Percentiles rank a stretch among this genome's conserved stretches.
Evolutionary conservation across 768 basidiomycete genomes (phyloP).

Genomic region (Rhodotorula babjevae): DNA sequence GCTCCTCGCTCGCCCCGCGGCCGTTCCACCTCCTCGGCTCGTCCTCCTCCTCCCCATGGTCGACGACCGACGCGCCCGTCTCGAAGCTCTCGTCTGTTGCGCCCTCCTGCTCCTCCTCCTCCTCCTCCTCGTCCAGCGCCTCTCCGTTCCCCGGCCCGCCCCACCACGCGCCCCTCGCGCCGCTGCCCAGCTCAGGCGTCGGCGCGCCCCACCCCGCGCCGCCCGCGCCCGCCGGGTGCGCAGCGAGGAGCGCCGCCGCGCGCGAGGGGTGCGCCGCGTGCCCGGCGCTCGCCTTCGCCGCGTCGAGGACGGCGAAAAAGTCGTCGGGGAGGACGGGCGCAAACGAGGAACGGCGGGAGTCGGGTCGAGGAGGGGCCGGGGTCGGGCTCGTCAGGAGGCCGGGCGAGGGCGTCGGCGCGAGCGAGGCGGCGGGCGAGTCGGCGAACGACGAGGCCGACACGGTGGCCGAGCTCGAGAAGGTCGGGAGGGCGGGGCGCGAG

Average conservation of each 20-base stretch:
- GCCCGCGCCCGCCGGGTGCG: neutral
- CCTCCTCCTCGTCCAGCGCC: neutral
- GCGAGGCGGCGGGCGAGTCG: neutral
- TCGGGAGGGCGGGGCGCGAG: neutral
- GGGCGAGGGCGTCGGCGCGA: neutral
- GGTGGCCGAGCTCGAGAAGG: neutral
- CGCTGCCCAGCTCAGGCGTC: neutral
- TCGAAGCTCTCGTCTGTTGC: neutral
- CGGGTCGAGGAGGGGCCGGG: no score
- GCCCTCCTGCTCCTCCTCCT: neutral
- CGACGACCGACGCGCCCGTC: neutral
- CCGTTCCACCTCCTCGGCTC: neutral
- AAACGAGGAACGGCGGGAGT: neutral
- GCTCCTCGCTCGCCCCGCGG: neutral
- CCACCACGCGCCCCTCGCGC: neutral
- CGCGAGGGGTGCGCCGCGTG: no score
- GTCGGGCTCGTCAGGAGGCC: neutral
- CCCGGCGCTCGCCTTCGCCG: conserved; percentile 8
- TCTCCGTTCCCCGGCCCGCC: neutral
- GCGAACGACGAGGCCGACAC: neutral
- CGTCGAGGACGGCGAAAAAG: conserved; percentile 37
- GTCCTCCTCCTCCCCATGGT: neutral
- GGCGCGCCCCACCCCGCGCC: neutral
- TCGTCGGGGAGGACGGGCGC: conserved; percentile 37
- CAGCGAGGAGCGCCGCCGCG: conserved; percentile 1